Percentiles rank a stretch among this genome's conserved stretches.
Conservation (phyloP, 345 rosid species). For the Diplotaxis tenuifolia region DNA sequence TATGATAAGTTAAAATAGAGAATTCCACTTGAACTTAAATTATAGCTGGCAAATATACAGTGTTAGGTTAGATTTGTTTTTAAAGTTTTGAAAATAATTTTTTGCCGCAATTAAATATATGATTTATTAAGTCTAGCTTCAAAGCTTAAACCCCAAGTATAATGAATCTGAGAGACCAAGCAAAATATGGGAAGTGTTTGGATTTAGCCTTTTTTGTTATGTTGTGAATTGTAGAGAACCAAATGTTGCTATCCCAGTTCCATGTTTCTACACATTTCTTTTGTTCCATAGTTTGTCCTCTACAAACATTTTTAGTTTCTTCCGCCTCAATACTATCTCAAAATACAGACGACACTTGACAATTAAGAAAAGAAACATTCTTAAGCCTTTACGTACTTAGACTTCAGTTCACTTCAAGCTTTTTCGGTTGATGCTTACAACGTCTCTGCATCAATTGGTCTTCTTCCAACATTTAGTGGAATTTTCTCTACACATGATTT, state of each 20-base stretch:
- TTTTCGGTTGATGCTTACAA: constrained; percentile 82
- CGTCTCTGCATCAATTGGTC: constrained; percentile 83
- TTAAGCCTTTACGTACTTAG: constrained; percentile 63
- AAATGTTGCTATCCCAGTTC: constrained; percentile 92
- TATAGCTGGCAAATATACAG: too few relatives aligned
- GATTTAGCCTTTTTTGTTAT: constrained; percentile 13
- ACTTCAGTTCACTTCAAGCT: constrained; percentile 73
- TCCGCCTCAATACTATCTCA: not conserved
- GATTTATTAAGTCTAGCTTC: constrained; percentile 13
- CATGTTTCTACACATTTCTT: constrained; percentile 93
- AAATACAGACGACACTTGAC: not conserved
- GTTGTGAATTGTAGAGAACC: constrained; percentile 41
- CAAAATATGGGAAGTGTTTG: not conserved
- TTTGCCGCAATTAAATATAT: not conserved
- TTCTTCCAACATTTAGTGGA: constrained; percentile 67
- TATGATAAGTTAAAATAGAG: too few relatives aligned
- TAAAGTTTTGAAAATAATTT: too few relatives aligned
- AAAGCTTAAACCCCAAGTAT: constrained; percentile 8
- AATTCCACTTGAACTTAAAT: too few relatives aligned
- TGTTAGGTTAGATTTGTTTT: too few relatives aligned
- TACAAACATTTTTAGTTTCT: constrained; percentile 12
- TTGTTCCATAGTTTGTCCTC: constrained; percentile 78
- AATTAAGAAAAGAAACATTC: not conserved
- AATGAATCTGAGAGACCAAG: not conserved
- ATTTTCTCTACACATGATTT: constrained; percentile 52